Percentiles rank a stretch among this genome's conserved stretches.
Conservation (phyloP, 2,329 filamentous ascomycete genomes). For the Macrophomina phaseolina region DNA sequence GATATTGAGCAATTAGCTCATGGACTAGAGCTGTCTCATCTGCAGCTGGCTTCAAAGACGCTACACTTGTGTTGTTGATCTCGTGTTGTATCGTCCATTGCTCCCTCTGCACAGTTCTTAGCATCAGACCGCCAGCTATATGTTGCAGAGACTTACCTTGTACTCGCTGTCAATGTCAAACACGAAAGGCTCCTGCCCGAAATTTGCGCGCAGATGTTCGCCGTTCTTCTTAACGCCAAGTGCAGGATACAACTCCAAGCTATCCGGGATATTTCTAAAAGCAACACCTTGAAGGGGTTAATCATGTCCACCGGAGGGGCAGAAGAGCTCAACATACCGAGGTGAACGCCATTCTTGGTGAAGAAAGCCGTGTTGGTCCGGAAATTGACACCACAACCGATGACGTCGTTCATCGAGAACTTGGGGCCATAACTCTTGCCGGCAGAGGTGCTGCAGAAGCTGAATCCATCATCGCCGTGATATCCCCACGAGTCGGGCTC, state of each 20-base stretch:
- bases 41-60: conserved; percentile 65
- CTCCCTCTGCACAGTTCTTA: conserved; percentile 58
- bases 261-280: conserved; percentile 66
- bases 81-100: conserved; percentile 63
- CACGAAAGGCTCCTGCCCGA: conserved; percentile 75
- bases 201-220: conserved; percentile 65
- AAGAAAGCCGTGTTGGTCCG: conserved; percentile 66
- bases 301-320: not conserved
- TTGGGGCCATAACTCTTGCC: conserved; percentile 65
- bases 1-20: conserved; percentile 81
- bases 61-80: conserved; percentile 66
- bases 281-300: conserved; percentile 63
- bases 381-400: conserved; percentile 71
- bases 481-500: conserved; percentile 70
- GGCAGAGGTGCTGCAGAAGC: conserved; percentile 64
- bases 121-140: conserved; percentile 1
- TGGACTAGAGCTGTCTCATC: conserved; percentile 82
- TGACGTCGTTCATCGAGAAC: conserved; percentile 63
- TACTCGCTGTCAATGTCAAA: conserved; percentile 92
- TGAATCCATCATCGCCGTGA: conserved; percentile 69
- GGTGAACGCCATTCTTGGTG: conserved; percentile 66
- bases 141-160: conserved; percentile 67
- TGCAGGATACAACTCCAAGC: conserved; percentile 68
- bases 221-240: conserved; percentile 70
- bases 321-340: conserved; percentile 50